Percentiles rank a stretch among this genome's conserved stretches.
These are phyloP conservation scores for Coniochaeta sp. DNA, from an alignment of 2,329 filamentous ascomycete genomes.

Conservation along the genomic window DNA sequence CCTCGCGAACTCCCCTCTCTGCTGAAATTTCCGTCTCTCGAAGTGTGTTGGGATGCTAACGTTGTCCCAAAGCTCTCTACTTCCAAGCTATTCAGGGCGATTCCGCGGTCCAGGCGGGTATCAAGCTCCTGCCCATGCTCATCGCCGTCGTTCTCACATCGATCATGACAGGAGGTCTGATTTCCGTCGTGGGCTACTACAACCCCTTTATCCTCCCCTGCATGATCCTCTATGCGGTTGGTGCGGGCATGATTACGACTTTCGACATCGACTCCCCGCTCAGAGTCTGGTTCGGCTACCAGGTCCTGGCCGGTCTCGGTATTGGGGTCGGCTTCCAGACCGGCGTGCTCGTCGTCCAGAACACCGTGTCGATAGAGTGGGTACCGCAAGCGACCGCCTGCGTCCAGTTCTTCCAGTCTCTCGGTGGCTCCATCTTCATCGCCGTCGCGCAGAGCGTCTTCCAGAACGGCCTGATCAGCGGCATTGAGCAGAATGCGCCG, in stretches of 20 bases:
- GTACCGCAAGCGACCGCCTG: slow-evolving; percentile 43
- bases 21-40: not conserved
- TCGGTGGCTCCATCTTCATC: slow-evolving; percentile 60
- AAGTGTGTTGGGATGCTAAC: not conserved
- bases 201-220: slow-evolving; percentile 31
- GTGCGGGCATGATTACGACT: slow-evolving; percentile 47
- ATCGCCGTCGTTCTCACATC: slow-evolving; percentile 42
- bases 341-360: slow-evolving; percentile 43
- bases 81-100: slow-evolving; percentile 47
- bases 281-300: slow-evolving; percentile 49
- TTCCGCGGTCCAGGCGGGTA: slow-evolving; percentile 43
- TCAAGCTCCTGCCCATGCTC: slow-evolving; percentile 46
- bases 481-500: slow-evolving; percentile 36
- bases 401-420: slow-evolving; percentile 54
- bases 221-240: slow-evolving; percentile 32
- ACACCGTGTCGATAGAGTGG: slow-evolving; percentile 37
- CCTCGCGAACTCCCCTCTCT: too few relatives aligned
- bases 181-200: slow-evolving; percentile 32
- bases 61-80: slow-evolving; percentile 33
- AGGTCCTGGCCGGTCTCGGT: slow-evolving; percentile 47
- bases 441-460: slow-evolving; percentile 61
- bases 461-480: slow-evolving; percentile 51
- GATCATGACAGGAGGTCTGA: slow-evolving; percentile 13
- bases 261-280: slow-evolving; percentile 37
- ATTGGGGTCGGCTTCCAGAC: slow-evolving; percentile 41